Evolutionary conservation across 495 filamentous ascomycete genomes (phyloP).

Genomic region (Tuber melanosporum): DNA sequence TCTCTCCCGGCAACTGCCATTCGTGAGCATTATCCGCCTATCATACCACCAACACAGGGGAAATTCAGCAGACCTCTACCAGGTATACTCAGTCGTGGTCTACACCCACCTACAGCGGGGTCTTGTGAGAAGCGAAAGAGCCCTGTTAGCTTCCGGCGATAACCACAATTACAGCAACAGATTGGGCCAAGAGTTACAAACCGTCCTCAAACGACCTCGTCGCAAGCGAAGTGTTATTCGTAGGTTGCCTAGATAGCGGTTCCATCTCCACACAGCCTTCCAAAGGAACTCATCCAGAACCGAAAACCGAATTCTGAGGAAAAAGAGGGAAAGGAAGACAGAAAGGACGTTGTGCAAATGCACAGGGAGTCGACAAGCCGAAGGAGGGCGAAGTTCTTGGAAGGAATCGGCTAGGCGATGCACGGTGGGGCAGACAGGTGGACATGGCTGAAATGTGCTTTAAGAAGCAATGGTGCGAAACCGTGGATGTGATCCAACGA

Average conservation of each 20-base stretch:
- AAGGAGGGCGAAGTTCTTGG: not conserved
- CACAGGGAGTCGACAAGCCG: not conserved
- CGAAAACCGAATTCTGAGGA: not conserved
- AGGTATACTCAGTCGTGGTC: conserved; percentile 32
- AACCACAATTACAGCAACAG: not conserved
- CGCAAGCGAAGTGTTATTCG: conserved; percentile 14
- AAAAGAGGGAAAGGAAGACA: not conserved
- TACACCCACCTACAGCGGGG: conserved; percentile 12
- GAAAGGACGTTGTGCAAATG: not conserved
- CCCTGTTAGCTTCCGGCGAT: conserved; percentile 7
- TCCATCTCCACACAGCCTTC: conserved; percentile 12
- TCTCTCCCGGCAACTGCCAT: conserved; percentile 15
- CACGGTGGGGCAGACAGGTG: not conserved
- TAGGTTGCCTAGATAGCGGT: conserved; percentile 20
- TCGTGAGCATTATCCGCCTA: not conserved
- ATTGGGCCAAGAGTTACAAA: not conserved
- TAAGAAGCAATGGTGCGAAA: not conserved
- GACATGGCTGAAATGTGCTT: not conserved
- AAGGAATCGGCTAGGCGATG: not conserved
- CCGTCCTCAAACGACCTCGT: conserved; percentile 21
- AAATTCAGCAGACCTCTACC: conserved; percentile 28
- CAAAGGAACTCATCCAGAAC: not conserved
- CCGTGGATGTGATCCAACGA: not conserved
- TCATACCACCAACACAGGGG: not conserved
- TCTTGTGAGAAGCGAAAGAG: not conserved